Evolutionary conservation across 768 basidiomycete genomes (phyloP).

Genomic region (Suillus clintonianus): DNA sequence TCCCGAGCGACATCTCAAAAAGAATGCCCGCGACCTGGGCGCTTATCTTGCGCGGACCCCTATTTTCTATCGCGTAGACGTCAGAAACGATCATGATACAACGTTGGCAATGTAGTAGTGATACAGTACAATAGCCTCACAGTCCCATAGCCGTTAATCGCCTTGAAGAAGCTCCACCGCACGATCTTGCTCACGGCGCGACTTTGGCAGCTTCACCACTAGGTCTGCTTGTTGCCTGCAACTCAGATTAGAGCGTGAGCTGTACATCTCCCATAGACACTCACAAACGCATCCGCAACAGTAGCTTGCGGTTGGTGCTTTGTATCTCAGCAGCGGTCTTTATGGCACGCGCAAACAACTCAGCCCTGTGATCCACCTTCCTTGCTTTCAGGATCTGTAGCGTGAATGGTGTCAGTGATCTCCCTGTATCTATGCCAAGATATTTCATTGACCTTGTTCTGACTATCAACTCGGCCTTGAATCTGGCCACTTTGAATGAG

Average conservation of each 20-base stretch:
- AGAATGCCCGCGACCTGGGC: neutral
- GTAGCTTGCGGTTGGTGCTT: conserved; percentile 70
- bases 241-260: neutral
- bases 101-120: neutral
- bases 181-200: conserved; percentile 23
- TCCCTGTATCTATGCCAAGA: neutral
- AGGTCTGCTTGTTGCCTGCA: conserved; percentile 80
- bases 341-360: conserved; percentile 75
- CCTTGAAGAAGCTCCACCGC: neutral
- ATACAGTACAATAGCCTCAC: neutral
- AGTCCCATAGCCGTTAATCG: neutral
- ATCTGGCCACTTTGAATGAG: conserved; percentile 81
- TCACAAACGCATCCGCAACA: conserved; percentile 84
- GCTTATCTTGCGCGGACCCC: neutral
- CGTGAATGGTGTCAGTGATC: neutral
- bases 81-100: neutral
- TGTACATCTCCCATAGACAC: conserved; percentile 26
- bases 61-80: too few species aligned
- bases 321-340: conserved; percentile 73
- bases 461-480: conserved; percentile 83
- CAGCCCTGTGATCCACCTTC: conserved; percentile 75
- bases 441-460: conserved; percentile 66
- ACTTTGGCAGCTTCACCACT: conserved; percentile 66
- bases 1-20: too few species aligned
- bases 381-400: conserved; percentile 76